Base-by-base conservation (phyloP, 2,329 filamentous ascomycete species). In the Byssothecium circinans region DNA sequence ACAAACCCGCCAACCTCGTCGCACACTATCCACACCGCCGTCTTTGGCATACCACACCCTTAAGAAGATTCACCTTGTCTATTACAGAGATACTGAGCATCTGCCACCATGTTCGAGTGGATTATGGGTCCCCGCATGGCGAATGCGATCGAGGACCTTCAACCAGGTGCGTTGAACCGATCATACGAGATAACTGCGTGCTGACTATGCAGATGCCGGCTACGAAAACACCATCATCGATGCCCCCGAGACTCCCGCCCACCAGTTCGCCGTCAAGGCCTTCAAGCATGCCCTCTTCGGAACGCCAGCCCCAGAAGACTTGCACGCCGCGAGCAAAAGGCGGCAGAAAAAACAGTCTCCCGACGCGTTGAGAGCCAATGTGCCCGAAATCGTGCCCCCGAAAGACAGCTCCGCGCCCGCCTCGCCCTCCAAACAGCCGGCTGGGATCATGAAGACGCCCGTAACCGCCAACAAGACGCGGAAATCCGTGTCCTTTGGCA, bases 271-370 rank as follows among this genome's bases (percentile, higher is more conserved):
- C 15, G 79, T 85, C 46, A 83, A 84, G 60, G 84, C 84, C 14
- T 84, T 86, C 68, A 84, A 82, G 59, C 81, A 83, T 51, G 81
- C 82, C 35, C 69, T 87, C 46, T 86, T 84, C 68, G 83, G 83
- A 20, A 86, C 83, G 0, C 83, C 83, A 12, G 78, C 78, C 18
- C 77, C 77, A 10, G 73, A 77, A 33, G 74, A 80, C 23, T 69
- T 56, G 29, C 61, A 52, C 25, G 54, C 61, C 19, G 43, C 49
- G 11, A 47, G 49, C 1, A 64, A 61, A 47, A 62, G 58, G 29
- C 48, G 52, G 11, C 60, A 60, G 33, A 63, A 60, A 39, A 65
- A 62, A 42, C 54, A 57, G 37, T 64, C 62, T 41, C 36, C 59
- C 12, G 47, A 54, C 27, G 27, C 20, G 14, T 54, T 53, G 11